These are phyloP conservation scores for Aspergillus biplanus DNA, from an alignment of 495 filamentous ascomycete species.

Conservation along the genomic window DNA sequence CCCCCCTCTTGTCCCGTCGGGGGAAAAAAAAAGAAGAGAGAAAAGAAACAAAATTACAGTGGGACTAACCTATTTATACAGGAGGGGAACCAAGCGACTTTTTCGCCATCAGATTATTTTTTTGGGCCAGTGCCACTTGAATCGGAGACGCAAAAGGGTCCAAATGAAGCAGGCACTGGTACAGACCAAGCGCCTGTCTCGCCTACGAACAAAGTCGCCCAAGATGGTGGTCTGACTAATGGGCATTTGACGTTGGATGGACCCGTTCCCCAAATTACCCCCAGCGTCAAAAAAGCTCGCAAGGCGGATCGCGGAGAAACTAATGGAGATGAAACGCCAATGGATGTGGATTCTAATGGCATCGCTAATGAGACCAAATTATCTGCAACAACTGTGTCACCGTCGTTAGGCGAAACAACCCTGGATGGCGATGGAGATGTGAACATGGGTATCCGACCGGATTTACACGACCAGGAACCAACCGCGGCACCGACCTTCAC, in stretches of 20 bases:
- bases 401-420: conserved; percentile 20
- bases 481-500: conserved; percentile 55
- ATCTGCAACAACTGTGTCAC: conserved; percentile 41
- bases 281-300: conserved; percentile 33
- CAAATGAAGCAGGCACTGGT: conserved; percentile 31
- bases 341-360: conserved; percentile 49
- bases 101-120: conserved; percentile 48
- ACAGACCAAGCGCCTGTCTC: conserved; percentile 35
- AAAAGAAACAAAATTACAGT: not conserved
- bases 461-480: conserved; percentile 37
- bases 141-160: conserved; percentile 33
- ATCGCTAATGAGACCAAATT: conserved; percentile 49
- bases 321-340: conserved; percentile 60
- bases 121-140: conserved; percentile 55
- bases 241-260: conserved; percentile 42
- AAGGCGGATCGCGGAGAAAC: conserved; percentile 64
- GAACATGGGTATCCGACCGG: conserved; percentile 40
- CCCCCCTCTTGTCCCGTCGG: no score
- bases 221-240: conserved; percentile 48
- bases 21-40: not conserved
- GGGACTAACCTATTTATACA: conserved; percentile 25
- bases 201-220: conserved; percentile 43
- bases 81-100: conserved; percentile 46
- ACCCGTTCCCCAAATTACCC: conserved; percentile 18
- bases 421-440: conserved; percentile 51